Base-by-base conservation (phyloP, 768 basidiomycete species). In the Xerocomus spinulosus region DNA sequence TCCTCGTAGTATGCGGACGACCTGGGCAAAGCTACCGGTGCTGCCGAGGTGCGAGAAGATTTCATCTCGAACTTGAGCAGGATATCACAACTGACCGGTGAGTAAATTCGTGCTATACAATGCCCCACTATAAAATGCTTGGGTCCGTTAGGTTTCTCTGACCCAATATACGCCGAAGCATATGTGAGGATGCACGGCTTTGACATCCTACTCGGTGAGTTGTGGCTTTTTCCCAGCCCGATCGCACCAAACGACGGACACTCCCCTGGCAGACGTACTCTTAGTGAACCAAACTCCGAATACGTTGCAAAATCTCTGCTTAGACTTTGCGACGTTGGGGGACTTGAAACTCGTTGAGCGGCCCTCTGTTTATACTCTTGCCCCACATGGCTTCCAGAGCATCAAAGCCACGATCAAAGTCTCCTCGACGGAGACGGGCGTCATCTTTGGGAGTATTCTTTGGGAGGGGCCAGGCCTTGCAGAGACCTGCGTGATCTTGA, bases 351-450 rank as follows among this genome's bases (percentile, higher is more conserved):
- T 99, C 12, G 92, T 98, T 18, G 96, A 98, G 65, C 79, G 93
- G n/a, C 94, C 96, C 2, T 75, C 89, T 1, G 85, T 92, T 7
- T 90, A 94, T 60, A 97, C 94, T 0, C 79, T 98, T 33, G 95
- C 83, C 2, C 96, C 95, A 0, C 92, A 98, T 60, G 88, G 90
- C 17, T 99, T 98, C 87, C 95, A 96, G 70, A 92, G 86, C 63
- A 92, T 98, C 73, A 97, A 97, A 66, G 92, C 94, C 15, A 97
- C 96, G 2, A 94, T 99, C 73, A 98, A 99, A 73, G 82, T 95
- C 2, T 94, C 95, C 0, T 96, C 92, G 18, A 98, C 96, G 0
- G 96, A 99, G 69, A 98, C 96, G 2, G 96, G 94, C 35, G 94
- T 97, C 52, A 96, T 97, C 56, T 98, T 98, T 54, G 96, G 96